Conservation (phyloP, 176 grass and related monocot species). For the Aegilops speltoides region DNA sequence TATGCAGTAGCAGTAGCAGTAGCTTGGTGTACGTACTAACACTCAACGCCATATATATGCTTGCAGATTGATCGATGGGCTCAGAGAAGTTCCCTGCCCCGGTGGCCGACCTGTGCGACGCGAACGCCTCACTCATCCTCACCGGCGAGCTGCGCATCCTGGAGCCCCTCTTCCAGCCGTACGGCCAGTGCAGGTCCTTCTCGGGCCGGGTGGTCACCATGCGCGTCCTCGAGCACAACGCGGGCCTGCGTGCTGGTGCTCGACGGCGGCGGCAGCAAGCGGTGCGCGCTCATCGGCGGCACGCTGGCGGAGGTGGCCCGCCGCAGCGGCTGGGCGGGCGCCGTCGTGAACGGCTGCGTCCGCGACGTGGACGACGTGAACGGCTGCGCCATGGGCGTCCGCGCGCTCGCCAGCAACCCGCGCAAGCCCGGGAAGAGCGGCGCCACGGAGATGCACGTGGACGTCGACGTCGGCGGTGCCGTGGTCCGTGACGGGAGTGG, state of each 20-base stretch:
- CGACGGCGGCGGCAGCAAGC: not conserved
- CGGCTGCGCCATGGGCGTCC: not conserved
- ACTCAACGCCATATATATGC: too few species aligned
- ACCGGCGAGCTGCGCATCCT: constrained; percentile 10
- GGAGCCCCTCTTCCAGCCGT: not conserved
- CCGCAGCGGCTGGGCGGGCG: not conserved
- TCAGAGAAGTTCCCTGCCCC: not conserved
- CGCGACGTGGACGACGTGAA: not conserved
- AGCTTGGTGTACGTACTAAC: too few species aligned
- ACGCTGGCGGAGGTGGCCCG: not conserved
- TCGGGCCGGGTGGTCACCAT: not conserved
- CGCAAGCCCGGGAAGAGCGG: not conserved
- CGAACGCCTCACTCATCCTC: not conserved
- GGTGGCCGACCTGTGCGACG: not conserved
- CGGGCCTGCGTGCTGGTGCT: not conserved
- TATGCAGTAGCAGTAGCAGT: too few species aligned
- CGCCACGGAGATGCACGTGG: not conserved
- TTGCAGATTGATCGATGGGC: not conserved
- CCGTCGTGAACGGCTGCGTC: not conserved
- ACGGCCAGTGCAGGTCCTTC: not conserved
- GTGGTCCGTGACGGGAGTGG: not conserved
- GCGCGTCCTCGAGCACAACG: not conserved
- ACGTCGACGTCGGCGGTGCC: not conserved
- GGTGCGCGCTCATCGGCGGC: not conserved
- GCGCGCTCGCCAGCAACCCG: not conserved